phyloP scores from a whole-genome alignment of 106 monocot genomes.

The Dioscorea dumetorum region DNA sequence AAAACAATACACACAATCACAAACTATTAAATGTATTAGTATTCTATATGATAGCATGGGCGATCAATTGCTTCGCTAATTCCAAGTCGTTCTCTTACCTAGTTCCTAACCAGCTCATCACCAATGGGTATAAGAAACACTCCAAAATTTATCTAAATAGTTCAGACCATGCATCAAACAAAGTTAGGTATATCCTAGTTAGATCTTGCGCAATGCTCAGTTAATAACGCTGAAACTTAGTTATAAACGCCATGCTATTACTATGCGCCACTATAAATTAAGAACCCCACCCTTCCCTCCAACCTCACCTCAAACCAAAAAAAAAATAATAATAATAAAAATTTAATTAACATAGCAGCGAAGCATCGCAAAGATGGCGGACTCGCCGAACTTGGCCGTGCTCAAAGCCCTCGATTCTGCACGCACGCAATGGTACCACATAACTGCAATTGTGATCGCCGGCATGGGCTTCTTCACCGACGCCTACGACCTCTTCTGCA shows the following conservation, averaged over 20 bases:
- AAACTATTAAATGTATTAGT: not conserved
- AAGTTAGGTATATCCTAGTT: not conserved
- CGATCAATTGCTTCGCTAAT: not conserved
- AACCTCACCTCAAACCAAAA: not conserved
- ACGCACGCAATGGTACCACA: constrained; percentile 10
- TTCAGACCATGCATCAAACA: not conserved
- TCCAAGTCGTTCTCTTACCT: not conserved
- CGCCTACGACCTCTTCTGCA: constrained; percentile 35
- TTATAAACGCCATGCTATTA: not conserved
- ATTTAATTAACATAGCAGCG: too few species aligned
- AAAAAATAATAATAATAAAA: too few species aligned
- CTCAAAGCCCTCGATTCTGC: constrained; percentile 2
- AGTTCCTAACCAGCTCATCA: not conserved
- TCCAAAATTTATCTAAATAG: not conserved
- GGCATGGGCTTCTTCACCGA: constrained; percentile 37
- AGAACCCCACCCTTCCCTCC: not conserved
- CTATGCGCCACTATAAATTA: not conserved
- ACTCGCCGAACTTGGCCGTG: not conserved
- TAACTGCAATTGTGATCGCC: constrained; percentile 21
- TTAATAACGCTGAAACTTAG: not conserved
- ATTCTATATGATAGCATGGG: not conserved
- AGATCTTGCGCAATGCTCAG: not conserved
- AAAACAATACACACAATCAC: too few species aligned
- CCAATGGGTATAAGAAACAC: not conserved
- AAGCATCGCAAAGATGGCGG: not conserved